Conservation (phyloP, 108 stramenopile species). For the Skeletonema grethae region DNA sequence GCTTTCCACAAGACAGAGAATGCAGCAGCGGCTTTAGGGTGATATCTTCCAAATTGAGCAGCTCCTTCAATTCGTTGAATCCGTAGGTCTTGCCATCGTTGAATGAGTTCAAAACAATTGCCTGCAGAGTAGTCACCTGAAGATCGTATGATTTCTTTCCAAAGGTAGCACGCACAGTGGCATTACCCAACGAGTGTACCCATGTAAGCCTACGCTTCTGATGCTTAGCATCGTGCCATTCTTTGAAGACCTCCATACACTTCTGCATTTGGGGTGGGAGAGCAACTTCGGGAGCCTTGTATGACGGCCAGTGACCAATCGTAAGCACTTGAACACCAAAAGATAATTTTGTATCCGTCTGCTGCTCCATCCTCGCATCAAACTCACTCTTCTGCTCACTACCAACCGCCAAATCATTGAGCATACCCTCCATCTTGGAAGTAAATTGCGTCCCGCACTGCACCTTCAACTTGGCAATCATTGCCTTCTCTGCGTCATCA, state of each 20-base stretch:
- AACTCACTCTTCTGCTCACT: conserved; percentile 92
- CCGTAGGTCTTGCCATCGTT: conserved; percentile 71
- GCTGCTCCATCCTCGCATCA: conserved; percentile 72
- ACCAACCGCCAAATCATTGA: conserved; percentile 96
- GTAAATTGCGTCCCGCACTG: conserved; percentile 99
- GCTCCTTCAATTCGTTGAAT: conserved; percentile 71
- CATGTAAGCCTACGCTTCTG: conserved; percentile 90
- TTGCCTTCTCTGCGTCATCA: conserved; percentile 96
- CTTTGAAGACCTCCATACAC: conserved; percentile 93
- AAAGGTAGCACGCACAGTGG: conserved; percentile 88
- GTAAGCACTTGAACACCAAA: conserved; percentile 96
- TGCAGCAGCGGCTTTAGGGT: conserved; percentile 97
- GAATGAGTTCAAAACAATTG: conserved; percentile 85
- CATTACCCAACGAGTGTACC: conserved; percentile 94
- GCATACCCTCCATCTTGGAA: conserved; percentile 99
- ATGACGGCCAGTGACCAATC: conserved; percentile 98
- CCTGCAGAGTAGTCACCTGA: conserved; percentile 96
- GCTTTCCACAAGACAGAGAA: conserved; percentile 97
- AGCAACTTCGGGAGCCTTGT: conserved; percentile 89
- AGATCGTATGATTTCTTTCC: conserved; percentile 96
- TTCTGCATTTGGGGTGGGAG: conserved; percentile 90
- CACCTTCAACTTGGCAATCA: conserved; percentile 99
- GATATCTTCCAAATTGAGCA: conserved; percentile 85
- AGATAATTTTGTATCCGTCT: conserved; percentile 68
- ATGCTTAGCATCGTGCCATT: conserved; percentile 90